Conservation (phyloP, 768 basidiomycete genomes). For the Leccinum disarticulatum region DNA sequence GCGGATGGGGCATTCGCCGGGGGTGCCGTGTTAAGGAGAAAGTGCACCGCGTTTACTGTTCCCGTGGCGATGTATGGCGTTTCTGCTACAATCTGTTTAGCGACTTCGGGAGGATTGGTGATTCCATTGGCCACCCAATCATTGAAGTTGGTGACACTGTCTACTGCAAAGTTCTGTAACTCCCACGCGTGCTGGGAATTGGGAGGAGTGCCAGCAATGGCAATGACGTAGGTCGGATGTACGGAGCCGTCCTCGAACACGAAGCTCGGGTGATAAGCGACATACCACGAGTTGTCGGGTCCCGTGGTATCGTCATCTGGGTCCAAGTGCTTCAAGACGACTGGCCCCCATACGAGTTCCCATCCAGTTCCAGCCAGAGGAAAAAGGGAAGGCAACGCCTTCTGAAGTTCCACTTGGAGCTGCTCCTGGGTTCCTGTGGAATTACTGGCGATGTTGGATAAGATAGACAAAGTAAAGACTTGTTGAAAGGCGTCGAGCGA, state of each 20-base stretch:
- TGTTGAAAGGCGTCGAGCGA: background rate
- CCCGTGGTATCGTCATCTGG: background rate
- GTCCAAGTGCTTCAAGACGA: constrained; percentile 4
- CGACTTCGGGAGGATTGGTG: background rate
- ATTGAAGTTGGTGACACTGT: constrained; percentile 3
- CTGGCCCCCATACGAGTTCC: constrained; percentile 15
- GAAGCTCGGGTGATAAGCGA: constrained; percentile 7
- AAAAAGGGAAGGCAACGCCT: background rate
- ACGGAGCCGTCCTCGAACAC: background rate
- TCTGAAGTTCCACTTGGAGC: background rate
- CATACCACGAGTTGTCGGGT: constrained; percentile 16
- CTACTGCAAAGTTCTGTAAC: constrained; percentile 11
- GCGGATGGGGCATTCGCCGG: background rate
- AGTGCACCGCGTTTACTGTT: background rate
- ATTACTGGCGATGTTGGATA: background rate
- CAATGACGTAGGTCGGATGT: constrained; percentile 12
- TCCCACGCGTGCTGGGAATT: background rate
- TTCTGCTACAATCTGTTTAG: background rate
- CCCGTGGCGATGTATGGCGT: constrained; percentile 7
- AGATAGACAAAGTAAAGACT: background rate
- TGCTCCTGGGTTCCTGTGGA: background rate
- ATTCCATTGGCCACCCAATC: constrained; percentile 5
- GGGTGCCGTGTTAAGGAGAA: constrained; percentile 1
- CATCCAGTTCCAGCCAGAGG: background rate
- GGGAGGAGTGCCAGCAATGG: constrained; percentile 10